phyloP scores from a whole-genome alignment of 2,329 filamentous ascomycete species.

The Phyllosticta paracitricarpa region DNA sequence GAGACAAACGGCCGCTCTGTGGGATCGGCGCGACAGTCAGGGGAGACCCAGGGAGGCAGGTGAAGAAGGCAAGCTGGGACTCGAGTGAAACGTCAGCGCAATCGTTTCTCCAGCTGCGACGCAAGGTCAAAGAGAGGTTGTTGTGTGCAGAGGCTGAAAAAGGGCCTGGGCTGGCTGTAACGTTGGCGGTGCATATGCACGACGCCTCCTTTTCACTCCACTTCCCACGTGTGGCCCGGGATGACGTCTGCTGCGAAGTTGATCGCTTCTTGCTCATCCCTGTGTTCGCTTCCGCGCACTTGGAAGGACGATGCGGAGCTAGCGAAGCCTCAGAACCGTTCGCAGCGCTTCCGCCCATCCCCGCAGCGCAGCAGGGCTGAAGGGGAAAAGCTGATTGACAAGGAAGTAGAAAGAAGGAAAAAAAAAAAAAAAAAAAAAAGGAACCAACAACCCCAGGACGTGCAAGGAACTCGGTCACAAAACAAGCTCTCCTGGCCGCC shows the following conservation, averaged over 20 bases:
- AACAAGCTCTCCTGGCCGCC: slow-evolving; percentile 17
- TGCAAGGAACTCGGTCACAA: slow-evolving; percentile 14
- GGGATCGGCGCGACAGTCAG: neutral
- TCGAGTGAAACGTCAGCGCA: neutral
- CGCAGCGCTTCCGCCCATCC: slow-evolving; percentile 26
- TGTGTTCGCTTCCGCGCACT: slow-evolving; percentile 26
- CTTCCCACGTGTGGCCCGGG: slow-evolving; percentile 26
- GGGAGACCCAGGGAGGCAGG: neutral
- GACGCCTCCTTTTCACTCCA: slow-evolving; percentile 11
- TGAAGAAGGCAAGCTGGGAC: neutral
- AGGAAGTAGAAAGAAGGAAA: too few species aligned
- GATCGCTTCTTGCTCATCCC: slow-evolving; percentile 19
- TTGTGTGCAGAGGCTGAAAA: slow-evolving; percentile 4
- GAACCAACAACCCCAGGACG: slow-evolving; percentile 15
- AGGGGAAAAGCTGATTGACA: neutral
- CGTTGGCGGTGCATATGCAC: slow-evolving; percentile 10
- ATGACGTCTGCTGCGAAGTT: slow-evolving; percentile 19
- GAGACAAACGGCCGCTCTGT: neutral
- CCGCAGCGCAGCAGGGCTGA: slow-evolving; percentile 20
- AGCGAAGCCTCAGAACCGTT: slow-evolving; percentile 19
- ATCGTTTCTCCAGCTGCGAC: neutral
- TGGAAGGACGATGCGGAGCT: slow-evolving; percentile 23
- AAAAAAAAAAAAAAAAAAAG: slow-evolving; percentile 14
- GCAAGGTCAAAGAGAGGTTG: neutral
- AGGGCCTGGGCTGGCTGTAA: slow-evolving; percentile 6